These are phyloP conservation scores for Phytophthora idaei DNA, from an alignment of 352 stramenopile species.

Conservation along the genomic window DNA sequence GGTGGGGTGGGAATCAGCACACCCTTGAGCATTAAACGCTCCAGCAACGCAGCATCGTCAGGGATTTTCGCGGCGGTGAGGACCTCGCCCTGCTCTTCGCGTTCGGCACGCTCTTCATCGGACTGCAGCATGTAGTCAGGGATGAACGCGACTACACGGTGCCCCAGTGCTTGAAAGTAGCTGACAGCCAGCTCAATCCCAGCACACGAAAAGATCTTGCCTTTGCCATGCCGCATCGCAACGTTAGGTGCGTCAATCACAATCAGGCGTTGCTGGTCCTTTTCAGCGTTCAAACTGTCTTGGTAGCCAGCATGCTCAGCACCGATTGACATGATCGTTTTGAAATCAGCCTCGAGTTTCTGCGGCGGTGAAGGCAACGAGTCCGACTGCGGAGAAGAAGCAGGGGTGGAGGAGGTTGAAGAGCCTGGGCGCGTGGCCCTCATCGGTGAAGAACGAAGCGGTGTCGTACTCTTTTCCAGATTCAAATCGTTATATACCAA, in stretches of 20 bases:
- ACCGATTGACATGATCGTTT: slow-evolving; percentile 52
- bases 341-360: slow-evolving; percentile 35
- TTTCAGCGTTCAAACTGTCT: slow-evolving; percentile 15
- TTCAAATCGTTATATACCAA: slow-evolving; percentile 14
- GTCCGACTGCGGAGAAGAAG: slow-evolving; percentile 8
- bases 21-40: slow-evolving; percentile 71
- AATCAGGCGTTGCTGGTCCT: slow-evolving; percentile 52
- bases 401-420: not conserved
- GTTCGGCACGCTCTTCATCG: slow-evolving; percentile 45
- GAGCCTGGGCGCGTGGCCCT: not conserved
- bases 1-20: slow-evolving; percentile 80
- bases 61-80: slow-evolving; percentile 63
- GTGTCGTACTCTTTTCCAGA: not conserved
- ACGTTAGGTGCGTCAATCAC: slow-evolving; percentile 80
- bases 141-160: slow-evolving; percentile 85
- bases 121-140: slow-evolving; percentile 82
- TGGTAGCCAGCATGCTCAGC: slow-evolving; percentile 38
- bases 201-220: slow-evolving; percentile 75
- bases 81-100: slow-evolving; percentile 29
- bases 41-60: slow-evolving; percentile 74
- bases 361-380: slow-evolving; percentile 9
- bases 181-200: slow-evolving; percentile 76
- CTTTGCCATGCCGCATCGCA: slow-evolving; percentile 79
- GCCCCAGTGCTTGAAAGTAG: slow-evolving; percentile 70
- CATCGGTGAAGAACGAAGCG: not conserved